Evolutionary conservation across 2,329 filamentous ascomycete genomes (phyloP), one percentile per base, ranked within the genome.

Genomic region (Trichoderma sp.): DNA sequence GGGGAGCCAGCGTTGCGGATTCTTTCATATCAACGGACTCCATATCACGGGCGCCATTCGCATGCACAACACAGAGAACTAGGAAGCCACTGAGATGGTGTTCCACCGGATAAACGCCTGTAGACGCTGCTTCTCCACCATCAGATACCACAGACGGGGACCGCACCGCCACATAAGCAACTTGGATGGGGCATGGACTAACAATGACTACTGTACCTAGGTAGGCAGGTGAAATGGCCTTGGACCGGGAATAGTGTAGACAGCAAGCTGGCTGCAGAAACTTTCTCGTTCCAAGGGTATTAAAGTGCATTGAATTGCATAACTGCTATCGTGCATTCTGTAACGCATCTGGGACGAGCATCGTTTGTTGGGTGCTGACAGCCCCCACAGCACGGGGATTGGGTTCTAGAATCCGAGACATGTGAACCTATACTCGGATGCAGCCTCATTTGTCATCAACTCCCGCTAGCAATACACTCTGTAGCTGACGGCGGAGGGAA

Each of bases 141-240:
- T 11, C 4, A 24, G 21, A 49, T 49, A 49, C 39, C 39, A n/a
- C 18, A 18, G 8, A 18, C 39, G 39, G 39, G 7, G 39, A 43
- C n/a, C 39, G 58, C 58, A 60, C 58, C 37, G 58, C 58, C 58
- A 60, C 58, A 60, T 21, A 43, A 49, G 37, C 58, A 54, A 5
- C 51, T 30, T 18, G 14, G 18, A 49, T 13, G 46, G 46, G 24
- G 46, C 46, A n/a, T 24, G 21, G 37, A 59, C 56, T 59, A 59
- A 43, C 56, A 59, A 43, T 28, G 37, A n/a, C 56, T 59, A n/a
- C n/a, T n/a, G n/a, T n/a, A n/a, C n/a, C n/a, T n/a, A n/a, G n/a
- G n/a, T n/a, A 59, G 56, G 56, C 56, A 59, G 56, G 56, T 59
- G 18, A 16, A 63, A 51, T 30, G 37, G 59, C 32, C 49, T 49